Evolutionary conservation across 305 asterid genomes (phyloP).

Genomic region (Fraxinus sp.): DNA sequence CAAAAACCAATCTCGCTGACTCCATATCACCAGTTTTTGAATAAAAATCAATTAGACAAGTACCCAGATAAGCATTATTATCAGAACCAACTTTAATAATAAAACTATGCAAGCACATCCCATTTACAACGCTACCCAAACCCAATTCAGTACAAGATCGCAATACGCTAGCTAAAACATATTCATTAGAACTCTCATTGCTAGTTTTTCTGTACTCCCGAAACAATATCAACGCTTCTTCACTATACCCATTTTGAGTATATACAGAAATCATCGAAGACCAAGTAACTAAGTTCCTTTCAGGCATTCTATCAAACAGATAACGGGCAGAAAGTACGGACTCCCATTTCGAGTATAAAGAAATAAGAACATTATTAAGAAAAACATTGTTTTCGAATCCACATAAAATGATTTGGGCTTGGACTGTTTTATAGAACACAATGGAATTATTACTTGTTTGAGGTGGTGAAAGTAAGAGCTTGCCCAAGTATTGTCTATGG

Average conservation of each 20-base stretch:
- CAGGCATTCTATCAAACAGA: slow-evolving; percentile 46
- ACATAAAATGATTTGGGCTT: slow-evolving; percentile 35
- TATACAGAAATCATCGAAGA: slow-evolving; percentile 42
- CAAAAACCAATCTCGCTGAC: slow-evolving; percentile 34
- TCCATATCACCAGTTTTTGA: slow-evolving; percentile 29
- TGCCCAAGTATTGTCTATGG: slow-evolving; percentile 40
- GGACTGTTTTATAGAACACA: slow-evolving; percentile 29
- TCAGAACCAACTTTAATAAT: slow-evolving; percentile 35
- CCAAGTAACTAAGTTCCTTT: slow-evolving; percentile 44
- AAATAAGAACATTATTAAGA: slow-evolving; percentile 36
- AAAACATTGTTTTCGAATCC: slow-evolving; percentile 37
- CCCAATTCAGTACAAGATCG: not conserved
- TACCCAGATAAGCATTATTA: slow-evolving; percentile 34
- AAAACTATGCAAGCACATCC: slow-evolving; percentile 36
- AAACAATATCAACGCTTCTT: slow-evolving; percentile 38
- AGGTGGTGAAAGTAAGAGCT: slow-evolving; percentile 34
- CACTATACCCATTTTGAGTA: slow-evolving; percentile 28
- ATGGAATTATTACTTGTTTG: not conserved
- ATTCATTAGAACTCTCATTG: slow-evolving; percentile 19
- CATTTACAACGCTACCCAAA: slow-evolving; percentile 13
- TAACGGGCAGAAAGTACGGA: slow-evolving; percentile 23
- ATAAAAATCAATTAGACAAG: slow-evolving; percentile 45
- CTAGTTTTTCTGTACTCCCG: slow-evolving; percentile 28
- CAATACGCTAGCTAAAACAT: not conserved
- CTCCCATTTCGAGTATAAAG: slow-evolving; percentile 28